Evolutionary conservation across 129 eudicot genomes (phyloP).

Genomic region (Tagetes erecta): DNA sequence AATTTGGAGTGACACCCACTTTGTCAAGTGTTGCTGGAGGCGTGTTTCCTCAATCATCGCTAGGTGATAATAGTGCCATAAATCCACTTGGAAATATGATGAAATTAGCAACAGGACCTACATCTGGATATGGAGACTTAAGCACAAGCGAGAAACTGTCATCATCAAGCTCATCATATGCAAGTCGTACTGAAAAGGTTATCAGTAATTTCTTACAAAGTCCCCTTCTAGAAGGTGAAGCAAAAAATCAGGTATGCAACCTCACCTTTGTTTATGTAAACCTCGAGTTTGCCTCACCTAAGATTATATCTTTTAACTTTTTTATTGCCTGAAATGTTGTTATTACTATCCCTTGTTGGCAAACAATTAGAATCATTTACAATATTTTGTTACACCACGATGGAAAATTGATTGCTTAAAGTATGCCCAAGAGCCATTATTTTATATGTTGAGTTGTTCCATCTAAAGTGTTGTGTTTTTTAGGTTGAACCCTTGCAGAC

Average conservation of each 20-base stretch:
- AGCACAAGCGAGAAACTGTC: conserved; percentile 24
- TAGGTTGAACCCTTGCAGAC: conserved; percentile 56
- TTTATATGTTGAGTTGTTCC: neutral
- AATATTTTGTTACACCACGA: no score
- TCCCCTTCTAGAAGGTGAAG: conserved; percentile 57
- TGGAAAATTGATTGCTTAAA: neutral
- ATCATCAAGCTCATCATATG: conserved; percentile 37
- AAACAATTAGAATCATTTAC: no score
- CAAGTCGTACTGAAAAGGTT: conserved; percentile 62
- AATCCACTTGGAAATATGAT: conserved; percentile 39
- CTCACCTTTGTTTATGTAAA: neutral
- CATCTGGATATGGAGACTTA: conserved; percentile 27
- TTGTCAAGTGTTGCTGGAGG: conserved; percentile 54
- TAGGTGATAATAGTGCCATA: conserved; percentile 41
- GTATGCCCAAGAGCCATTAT: neutral
- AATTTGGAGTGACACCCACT: conserved; percentile 54
- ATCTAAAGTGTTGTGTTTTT: conserved; percentile 21
- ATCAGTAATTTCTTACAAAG: conserved; percentile 57
- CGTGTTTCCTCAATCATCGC: conserved; percentile 54
- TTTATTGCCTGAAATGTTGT: no score
- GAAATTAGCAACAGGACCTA: conserved; percentile 32
- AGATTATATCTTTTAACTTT: neutral
- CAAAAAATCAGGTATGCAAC: conserved; percentile 45
- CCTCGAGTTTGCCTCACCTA: neutral
- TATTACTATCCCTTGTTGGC: no score